Evolutionary conservation across 2,329 filamentous ascomycete genomes (phyloP).

Genomic region (Neophaeococcomyces aloes): DNA sequence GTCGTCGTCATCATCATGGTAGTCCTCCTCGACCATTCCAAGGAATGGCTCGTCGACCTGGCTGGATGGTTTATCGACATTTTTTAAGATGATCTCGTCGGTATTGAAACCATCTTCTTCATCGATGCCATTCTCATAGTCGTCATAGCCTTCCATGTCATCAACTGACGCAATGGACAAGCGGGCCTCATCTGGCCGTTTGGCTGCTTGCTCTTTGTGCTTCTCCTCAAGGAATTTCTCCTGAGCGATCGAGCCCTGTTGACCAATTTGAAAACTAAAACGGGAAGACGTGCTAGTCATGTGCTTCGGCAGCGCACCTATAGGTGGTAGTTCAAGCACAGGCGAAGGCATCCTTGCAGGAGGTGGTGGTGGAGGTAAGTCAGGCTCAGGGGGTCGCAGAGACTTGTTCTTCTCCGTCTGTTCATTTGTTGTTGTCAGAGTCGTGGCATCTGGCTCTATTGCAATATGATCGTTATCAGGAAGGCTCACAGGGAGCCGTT

Average conservation of each 20-base stretch:
- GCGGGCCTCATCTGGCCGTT: slow-evolving; percentile 26
- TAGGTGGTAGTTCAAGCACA: slow-evolving; percentile 13
- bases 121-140: slow-evolving; percentile 35
- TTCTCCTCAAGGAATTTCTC: slow-evolving; percentile 55
- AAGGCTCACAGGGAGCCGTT: slow-evolving; percentile 29
- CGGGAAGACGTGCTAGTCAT: slow-evolving; percentile 49
- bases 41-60: background rate
- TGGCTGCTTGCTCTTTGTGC: slow-evolving; percentile 45
- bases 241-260: slow-evolving; percentile 47
- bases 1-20: slow-evolving; percentile 34
- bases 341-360: slow-evolving; percentile 18
- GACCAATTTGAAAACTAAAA: slow-evolving; percentile 55
- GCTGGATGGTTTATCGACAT: slow-evolving; percentile 7
- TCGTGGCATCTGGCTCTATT: background rate
- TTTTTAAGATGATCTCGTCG: slow-evolving; percentile 4
- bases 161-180: slow-evolving; percentile 2
- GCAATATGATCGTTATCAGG: background rate
- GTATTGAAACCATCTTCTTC: slow-evolving; percentile 29
- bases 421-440: background rate
- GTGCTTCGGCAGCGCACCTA: slow-evolving; percentile 34
- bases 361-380: slow-evolving; percentile 14
- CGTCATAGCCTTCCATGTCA: slow-evolving; percentile 29
- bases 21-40: background rate
- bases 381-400: slow-evolving; percentile 18
- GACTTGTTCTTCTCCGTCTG: slow-evolving; percentile 20